A percentile compares a stretch with the other conserved stretches of the same genome.
Evolutionary conservation across 345 rosid genomes (phyloP).

Genomic region (Eucalyptus grandis): DNA sequence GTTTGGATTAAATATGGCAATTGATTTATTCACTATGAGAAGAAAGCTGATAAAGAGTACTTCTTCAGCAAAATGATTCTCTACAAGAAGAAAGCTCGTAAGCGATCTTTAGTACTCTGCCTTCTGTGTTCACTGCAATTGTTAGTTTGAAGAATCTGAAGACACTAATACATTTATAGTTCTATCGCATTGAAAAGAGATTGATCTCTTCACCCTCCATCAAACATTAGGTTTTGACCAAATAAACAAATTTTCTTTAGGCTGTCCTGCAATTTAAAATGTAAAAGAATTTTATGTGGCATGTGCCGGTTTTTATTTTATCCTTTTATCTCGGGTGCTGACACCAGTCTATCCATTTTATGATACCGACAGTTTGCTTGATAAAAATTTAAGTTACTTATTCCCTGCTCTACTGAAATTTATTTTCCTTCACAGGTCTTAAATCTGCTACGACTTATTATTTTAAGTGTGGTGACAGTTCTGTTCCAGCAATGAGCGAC

Average conservation of each 20-base stretch:
- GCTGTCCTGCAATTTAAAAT: background rate
- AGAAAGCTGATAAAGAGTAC: background rate
- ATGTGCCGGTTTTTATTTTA: background rate
- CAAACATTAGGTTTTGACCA: background rate
- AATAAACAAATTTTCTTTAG: background rate
- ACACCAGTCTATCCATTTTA: background rate
- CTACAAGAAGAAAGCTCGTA: background rate
- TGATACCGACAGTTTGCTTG: background rate
- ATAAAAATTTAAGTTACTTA: background rate
- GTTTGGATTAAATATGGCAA: background rate
- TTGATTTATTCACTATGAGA: background rate
- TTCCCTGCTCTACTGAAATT: background rate
- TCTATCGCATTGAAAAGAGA: background rate
- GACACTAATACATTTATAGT: background rate
- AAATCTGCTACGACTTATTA: slow-evolving; percentile 49
- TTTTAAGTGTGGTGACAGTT: slow-evolving; percentile 70
- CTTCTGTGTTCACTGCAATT: background rate
- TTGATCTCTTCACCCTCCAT: background rate
- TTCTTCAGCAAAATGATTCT: background rate
- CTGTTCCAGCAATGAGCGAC: slow-evolving; percentile 62
- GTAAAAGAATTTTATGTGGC: background rate
- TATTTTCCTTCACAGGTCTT: slow-evolving; percentile 27
- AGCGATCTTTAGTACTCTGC: background rate
- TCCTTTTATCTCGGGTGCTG: background rate
- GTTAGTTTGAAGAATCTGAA: background rate